Base-by-base conservation (phyloP, 2,329 filamentous ascomycete genomes). In the Aspergillus oerlinghausenensis region DNA sequence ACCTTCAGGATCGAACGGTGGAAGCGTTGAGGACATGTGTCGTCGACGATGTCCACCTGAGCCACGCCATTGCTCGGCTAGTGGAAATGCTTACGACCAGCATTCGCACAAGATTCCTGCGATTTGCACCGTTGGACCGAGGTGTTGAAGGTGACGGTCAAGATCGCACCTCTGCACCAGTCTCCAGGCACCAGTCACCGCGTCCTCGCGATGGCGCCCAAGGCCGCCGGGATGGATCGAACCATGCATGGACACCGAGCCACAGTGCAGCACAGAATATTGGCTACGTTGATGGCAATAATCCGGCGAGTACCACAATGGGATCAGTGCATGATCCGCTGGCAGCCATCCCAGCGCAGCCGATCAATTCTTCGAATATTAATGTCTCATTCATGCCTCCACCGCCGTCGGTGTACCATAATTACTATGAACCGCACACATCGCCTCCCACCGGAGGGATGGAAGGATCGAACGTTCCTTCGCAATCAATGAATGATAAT, bases 41-140 rank as follows among this genome's bases (percentile, higher is more conserved):
- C 23, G 84, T 87, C 21, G 84, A 88, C 64, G 84, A 88, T 63
- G 84, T 87, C 17, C 84, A 88, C 67, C 79, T 88, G 2, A 83
- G 80, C 50, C 81, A 83, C 60, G 82, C 83, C 25, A 86, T 86
- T 57, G 83, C 85, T 11, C 82, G 84, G 47, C 77, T 87, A 17
- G 76, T 87, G 14, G 79, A 84, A 60, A 80, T 81, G 3, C 76
- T 87, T 14, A 85, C 82, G 1, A 77, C 80, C 51, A 82, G 80
- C 57, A 82, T 86, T 55, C 82, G 82, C 53, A 79, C 79, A 3
- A 79, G 81, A 50, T 83, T 86, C 62, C 76, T 86, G 23, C 81
- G 82, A 28, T 81, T 85, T 57, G 76, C 80, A 8, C 80, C 80
- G 4, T 77, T 75, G 54, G 79, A 80, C 49, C 76, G 81, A n/a